A percentile compares a stretch with the other conserved stretches of the same genome.
Conservation (phyloP, 257 asterid genomes). For the Coffea canephora region DNA sequence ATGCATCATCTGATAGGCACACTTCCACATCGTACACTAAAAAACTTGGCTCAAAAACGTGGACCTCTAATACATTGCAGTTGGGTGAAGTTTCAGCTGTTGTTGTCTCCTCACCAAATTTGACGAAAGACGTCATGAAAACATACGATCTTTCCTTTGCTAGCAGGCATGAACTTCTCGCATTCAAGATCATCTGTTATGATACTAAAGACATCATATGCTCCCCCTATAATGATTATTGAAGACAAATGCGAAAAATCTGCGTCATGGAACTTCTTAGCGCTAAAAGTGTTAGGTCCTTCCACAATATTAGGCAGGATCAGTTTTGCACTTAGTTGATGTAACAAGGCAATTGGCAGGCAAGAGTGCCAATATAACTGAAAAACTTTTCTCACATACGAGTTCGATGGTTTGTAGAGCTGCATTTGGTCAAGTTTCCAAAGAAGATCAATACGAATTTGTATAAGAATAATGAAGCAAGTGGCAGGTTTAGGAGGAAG, state of each 20-base stretch:
- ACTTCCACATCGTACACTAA: constrained; percentile 25
- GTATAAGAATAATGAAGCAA: constrained; percentile 16
- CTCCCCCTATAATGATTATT: constrained; percentile 37
- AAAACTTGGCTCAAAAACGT: constrained; percentile 18
- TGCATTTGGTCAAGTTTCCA: constrained; percentile 26
- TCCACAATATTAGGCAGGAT: constrained; percentile 17
- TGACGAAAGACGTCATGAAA: constrained; percentile 23
- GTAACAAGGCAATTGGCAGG: constrained; percentile 6
- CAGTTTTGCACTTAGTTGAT: constrained; percentile 18
- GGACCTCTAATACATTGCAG: constrained; percentile 36
- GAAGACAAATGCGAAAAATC: constrained; percentile 43
- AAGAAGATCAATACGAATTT: constrained; percentile 6
- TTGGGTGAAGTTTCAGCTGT: constrained; percentile 36
- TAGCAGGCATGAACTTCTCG: constrained; percentile 25
- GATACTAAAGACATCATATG: constrained; percentile 23
- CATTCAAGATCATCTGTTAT: constrained; percentile 24
- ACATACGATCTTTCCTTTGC: constrained; percentile 40
- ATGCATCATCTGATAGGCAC: constrained; percentile 32
- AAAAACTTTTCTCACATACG: constrained; percentile 1
- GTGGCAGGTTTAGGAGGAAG: constrained; percentile 21
- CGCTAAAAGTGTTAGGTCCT: constrained; percentile 29
- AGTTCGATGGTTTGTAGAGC: constrained; percentile 29
- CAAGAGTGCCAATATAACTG: constrained; percentile 14
- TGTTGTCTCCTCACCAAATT: constrained; percentile 31
- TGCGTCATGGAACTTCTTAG: constrained; percentile 37